These are phyloP conservation scores for Circinella umbellata DNA, from an alignment of 371 early-diverging fungal genomes.

Conservation along the genomic window DNA sequence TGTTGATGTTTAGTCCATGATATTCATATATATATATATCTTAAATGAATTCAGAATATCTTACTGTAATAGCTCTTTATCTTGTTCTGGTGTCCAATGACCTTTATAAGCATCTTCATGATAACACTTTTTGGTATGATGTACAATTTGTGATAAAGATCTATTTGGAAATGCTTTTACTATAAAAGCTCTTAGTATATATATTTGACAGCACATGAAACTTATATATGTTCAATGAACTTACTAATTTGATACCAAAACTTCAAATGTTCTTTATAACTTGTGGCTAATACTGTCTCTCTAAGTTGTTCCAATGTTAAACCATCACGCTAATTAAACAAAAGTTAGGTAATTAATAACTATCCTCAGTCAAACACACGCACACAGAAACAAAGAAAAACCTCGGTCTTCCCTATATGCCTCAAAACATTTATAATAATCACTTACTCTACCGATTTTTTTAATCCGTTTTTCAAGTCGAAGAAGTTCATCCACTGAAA, in stretches of 20 bases:
- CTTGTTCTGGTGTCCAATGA: constrained; percentile 13
- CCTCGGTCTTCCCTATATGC: too few species aligned
- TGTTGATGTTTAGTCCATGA: not conserved
- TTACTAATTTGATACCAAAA: not conserved
- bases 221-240: not conserved
- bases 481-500: constrained; percentile 7
- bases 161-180: constrained; percentile 19
- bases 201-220: not conserved
- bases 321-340: constrained; percentile 6
- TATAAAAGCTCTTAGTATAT: not conserved
- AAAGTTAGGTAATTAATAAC: not conserved
- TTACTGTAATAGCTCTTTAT: constrained; percentile 18
- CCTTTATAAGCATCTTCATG: constrained; percentile 5
- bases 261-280: not conserved
- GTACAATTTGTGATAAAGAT: not conserved
- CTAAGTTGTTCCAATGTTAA: constrained; percentile 5
- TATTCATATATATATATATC: not conserved
- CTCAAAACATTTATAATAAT: not conserved
- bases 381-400: not conserved
- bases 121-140: constrained; percentile 3
- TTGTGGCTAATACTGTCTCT: constrained; percentile 11
- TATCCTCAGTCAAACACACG: too few species aligned
- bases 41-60: too few species aligned
- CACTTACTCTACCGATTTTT: constrained; percentile 17
- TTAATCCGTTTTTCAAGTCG: constrained; percentile 22